Evolutionary conservation across 768 basidiomycete genomes (phyloP).

Genomic region (Crepidotus variabilis): DNA sequence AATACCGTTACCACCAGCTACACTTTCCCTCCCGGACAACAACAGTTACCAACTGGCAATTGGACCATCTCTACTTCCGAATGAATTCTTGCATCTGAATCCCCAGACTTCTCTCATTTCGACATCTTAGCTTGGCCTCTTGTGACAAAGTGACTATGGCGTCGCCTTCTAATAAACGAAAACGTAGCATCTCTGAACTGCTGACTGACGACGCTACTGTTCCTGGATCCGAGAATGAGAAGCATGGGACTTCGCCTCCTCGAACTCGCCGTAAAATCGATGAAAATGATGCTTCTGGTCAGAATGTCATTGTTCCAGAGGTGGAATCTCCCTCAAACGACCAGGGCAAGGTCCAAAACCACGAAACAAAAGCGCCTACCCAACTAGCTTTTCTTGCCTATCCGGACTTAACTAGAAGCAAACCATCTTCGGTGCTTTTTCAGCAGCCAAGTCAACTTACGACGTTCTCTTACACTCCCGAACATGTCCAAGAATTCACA

Average conservation of each 20-base stretch:
- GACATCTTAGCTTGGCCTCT: background rate
- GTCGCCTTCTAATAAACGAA: background rate
- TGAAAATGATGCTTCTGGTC: background rate
- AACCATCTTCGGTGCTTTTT: constrained; percentile 38
- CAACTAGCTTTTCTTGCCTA: constrained; percentile 8
- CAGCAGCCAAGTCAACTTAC: constrained; percentile 68
- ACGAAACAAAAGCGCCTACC: background rate
- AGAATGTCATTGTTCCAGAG: background rate
- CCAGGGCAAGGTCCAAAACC: background rate
- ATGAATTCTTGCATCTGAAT: no score
- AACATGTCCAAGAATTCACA: constrained; percentile 55
- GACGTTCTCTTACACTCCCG: constrained; percentile 68
- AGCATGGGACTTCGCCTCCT: background rate
- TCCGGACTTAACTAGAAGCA: constrained; percentile 11
- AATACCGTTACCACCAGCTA: background rate
- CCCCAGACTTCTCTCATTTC: background rate
- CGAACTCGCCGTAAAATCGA: background rate
- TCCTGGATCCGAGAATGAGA: background rate
- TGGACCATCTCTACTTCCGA: no score
- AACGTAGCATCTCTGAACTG: background rate
- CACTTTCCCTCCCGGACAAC: no score
- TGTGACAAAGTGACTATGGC: background rate
- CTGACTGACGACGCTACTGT: background rate
- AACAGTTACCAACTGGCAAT: no score
- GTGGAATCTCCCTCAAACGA: background rate